Evolutionary conservation across 1,284 basidiomycete genomes (phyloP).

Genomic region (Irpex rosettiformis): DNA sequence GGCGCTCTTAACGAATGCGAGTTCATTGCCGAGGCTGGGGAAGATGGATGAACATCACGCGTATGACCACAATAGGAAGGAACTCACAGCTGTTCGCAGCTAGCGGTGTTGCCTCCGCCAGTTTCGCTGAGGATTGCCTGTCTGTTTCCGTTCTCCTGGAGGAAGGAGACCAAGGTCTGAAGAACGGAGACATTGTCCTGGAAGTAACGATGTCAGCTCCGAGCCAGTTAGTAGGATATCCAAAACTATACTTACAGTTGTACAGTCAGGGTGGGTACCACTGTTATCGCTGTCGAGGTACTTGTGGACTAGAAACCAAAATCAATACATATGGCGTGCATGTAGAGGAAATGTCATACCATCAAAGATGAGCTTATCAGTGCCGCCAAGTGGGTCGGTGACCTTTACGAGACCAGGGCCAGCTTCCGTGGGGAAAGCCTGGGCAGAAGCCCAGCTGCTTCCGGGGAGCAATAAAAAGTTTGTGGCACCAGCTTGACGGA

Average conservation of each 20-base stretch:
- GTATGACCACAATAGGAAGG: neutral
- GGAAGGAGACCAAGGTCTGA: slow-evolving; percentile 43
- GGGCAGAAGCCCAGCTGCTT: slow-evolving; percentile 40
- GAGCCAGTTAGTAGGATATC: too few species aligned
- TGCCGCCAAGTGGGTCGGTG: slow-evolving; percentile 49
- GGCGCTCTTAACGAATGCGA: slow-evolving; percentile 45
- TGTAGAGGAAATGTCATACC: slow-evolving; percentile 23
- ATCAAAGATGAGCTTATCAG: slow-evolving; percentile 53
- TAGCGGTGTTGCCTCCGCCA: slow-evolving; percentile 51
- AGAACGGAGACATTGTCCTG: slow-evolving; percentile 45
- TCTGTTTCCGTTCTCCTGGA: slow-evolving; percentile 46
- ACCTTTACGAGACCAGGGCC: slow-evolving; percentile 47
- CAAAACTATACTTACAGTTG: slow-evolving; percentile 28
- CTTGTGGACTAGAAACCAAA: slow-evolving; percentile 45
- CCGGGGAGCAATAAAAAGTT: slow-evolving; percentile 47
- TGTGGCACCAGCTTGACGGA: slow-evolving; percentile 44
- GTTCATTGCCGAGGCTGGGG: slow-evolving; percentile 37
- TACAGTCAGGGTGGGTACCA: slow-evolving; percentile 48
- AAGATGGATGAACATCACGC: neutral
- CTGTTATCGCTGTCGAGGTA: slow-evolving; percentile 60
- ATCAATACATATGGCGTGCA: neutral
- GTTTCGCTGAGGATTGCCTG: slow-evolving; percentile 58
- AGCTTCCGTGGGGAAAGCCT: slow-evolving; percentile 47
- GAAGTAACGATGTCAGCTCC: too few species aligned
- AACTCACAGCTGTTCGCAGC: slow-evolving; percentile 41